A percentile compares a stretch with the other conserved stretches of the same genome.
Evolutionary conservation across 345 rosid genomes (phyloP).

Genomic region (Eutrema japonicum): DNA sequence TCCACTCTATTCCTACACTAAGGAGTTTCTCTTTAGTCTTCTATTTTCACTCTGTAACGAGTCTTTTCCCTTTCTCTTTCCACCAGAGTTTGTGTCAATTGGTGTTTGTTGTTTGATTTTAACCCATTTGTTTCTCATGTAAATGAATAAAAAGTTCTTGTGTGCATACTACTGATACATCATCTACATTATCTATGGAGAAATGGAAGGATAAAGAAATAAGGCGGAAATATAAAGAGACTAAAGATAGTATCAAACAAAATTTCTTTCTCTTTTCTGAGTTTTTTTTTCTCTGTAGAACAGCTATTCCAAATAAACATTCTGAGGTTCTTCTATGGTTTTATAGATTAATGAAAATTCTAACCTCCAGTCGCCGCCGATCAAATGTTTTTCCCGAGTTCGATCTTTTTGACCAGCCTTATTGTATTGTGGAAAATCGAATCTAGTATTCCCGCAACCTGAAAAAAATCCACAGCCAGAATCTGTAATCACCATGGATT

Average conservation of each 20-base stretch:
- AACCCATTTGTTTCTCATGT: conserved; percentile 40
- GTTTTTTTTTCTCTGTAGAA: conserved; percentile 25
- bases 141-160: conserved; percentile 39
- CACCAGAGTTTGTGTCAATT: conserved; percentile 23
- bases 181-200: neutral
- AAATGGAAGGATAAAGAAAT: conserved; percentile 6
- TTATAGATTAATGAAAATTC: conserved; percentile 35
- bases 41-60: conserved; percentile 9
- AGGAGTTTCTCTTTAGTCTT: conserved; percentile 28
- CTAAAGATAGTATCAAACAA: conserved; percentile 35
- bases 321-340: conserved; percentile 38
- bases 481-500: conserved; percentile 1
- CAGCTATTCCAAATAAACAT: conserved; percentile 24
- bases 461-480: conserved; percentile 37
- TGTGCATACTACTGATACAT: conserved; percentile 31
- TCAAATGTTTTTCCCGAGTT: conserved; percentile 91
- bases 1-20: conserved; percentile 54
- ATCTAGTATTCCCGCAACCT: conserved; percentile 99
- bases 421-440: conserved; percentile 79
- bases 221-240: neutral
- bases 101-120: conserved; percentile 38
- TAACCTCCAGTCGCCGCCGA: conserved; percentile 31
- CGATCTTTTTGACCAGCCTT: conserved; percentile 82
- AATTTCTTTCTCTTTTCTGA: conserved; percentile 29
- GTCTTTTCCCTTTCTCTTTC: conserved; percentile 24